phyloP scores from a whole-genome alignment of 352 stramenopile genomes.

The Globisporangium iwayamae region DNA sequence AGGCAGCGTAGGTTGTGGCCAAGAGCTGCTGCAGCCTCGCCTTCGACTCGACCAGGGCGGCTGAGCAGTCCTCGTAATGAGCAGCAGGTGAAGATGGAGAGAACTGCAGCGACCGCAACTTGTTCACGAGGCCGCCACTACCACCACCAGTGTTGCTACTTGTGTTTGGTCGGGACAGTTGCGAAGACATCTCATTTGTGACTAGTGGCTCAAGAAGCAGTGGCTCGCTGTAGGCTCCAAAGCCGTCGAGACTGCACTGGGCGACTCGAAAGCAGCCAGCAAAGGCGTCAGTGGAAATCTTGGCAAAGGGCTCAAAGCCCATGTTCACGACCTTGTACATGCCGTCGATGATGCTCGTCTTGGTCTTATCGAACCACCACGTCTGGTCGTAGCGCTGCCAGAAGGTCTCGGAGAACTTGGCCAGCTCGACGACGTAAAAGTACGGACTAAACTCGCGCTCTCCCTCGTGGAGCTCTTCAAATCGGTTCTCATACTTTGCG shows the following conservation, averaged over 20 bases:
- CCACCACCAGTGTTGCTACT: background rate
- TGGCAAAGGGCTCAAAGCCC: slow-evolving; percentile 34
- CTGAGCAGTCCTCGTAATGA: slow-evolving; percentile 9
- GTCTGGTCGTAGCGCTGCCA: slow-evolving; percentile 72
- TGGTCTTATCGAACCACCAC: slow-evolving; percentile 83
- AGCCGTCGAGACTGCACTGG: slow-evolving; percentile 48
- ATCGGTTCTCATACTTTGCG: background rate
- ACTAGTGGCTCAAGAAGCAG: slow-evolving; percentile 43
- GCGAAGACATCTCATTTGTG: background rate
- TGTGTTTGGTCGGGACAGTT: background rate
- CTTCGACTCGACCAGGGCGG: slow-evolving; percentile 13
- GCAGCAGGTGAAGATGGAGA: background rate
- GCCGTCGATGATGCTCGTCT: slow-evolving; percentile 49
- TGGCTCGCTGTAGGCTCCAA: slow-evolving; percentile 44
- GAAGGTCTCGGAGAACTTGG: slow-evolving; percentile 61
- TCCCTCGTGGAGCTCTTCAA: slow-evolving; percentile 30
- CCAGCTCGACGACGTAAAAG: slow-evolving; percentile 65
- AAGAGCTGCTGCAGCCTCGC: slow-evolving; percentile 23
- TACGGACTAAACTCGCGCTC: slow-evolving; percentile 41
- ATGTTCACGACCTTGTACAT: slow-evolving; percentile 62
- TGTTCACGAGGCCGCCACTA: background rate
- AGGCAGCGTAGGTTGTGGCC: slow-evolving; percentile 16
- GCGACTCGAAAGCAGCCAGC: slow-evolving; percentile 59
- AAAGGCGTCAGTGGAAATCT: slow-evolving; percentile 44
- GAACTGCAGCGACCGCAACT: slow-evolving; percentile 9